Percentiles rank a stretch among this genome's conserved stretches.
phyloP scores from a whole-genome alignment of 2,329 filamentous ascomycete genomes.

The Beauveria sp. region DNA sequence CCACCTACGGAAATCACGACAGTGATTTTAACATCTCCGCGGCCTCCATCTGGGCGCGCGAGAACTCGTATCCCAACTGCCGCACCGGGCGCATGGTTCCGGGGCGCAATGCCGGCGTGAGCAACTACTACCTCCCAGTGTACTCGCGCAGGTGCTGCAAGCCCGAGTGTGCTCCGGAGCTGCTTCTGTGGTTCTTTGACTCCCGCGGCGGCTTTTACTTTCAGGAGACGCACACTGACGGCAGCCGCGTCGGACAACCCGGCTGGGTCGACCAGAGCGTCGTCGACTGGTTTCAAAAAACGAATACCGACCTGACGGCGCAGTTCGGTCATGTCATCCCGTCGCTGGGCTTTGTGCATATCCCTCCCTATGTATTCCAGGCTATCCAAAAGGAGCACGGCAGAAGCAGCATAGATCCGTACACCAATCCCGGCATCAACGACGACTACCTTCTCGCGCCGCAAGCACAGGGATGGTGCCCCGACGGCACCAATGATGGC shows the following conservation, averaged over 20 bases:
- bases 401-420: constrained; percentile 24
- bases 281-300: constrained; percentile 36
- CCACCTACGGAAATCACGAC: constrained; percentile 67
- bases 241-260: constrained; percentile 26
- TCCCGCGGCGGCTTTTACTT: constrained; percentile 50
- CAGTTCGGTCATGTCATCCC: constrained; percentile 30
- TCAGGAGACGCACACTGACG: constrained; percentile 26
- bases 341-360: constrained; percentile 42
- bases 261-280: constrained; percentile 39
- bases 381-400: constrained; percentile 28
- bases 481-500: constrained; percentile 28
- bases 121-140: constrained; percentile 42
- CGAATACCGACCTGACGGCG: constrained; percentile 21
- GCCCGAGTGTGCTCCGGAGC: constrained; percentile 27
- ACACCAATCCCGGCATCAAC: constrained; percentile 37
- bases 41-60: constrained; percentile 32
- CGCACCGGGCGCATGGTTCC: constrained; percentile 34
- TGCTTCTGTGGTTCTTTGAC: constrained; percentile 68
- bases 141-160: constrained; percentile 28
- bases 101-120: constrained; percentile 28
- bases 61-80: constrained; percentile 30
- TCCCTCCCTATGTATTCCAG: constrained; percentile 36
- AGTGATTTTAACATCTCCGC: constrained; percentile 50
- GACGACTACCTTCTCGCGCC: constrained; percentile 33
- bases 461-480: constrained; percentile 38